phyloP scores from a whole-genome alignment of 2,329 filamentous ascomycete species.

The Zymoseptoria crescenta region DNA sequence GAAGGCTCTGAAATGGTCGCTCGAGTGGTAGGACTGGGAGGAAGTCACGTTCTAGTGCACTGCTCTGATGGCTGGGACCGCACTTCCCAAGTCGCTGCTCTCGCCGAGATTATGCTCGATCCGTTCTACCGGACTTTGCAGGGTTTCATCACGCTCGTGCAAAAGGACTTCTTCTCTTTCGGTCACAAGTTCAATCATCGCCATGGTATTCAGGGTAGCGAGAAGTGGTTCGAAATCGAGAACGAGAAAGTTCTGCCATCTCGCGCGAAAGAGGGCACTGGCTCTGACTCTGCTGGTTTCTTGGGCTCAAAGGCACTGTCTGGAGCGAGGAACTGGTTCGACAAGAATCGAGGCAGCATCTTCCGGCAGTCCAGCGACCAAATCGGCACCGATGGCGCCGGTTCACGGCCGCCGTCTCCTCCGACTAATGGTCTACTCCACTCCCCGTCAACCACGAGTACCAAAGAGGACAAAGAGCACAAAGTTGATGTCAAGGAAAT shows the following conservation, averaged over 20 bases:
- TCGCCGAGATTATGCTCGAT: slow-evolving; percentile 89
- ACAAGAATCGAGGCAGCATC: slow-evolving; percentile 48
- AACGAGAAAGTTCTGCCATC: slow-evolving; percentile 61
- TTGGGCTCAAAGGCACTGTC: slow-evolving; percentile 60
- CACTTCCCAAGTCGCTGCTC: slow-evolving; percentile 84
- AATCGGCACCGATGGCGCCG: slow-evolving; percentile 51
- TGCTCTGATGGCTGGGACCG: slow-evolving; percentile 99
- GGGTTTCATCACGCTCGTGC: slow-evolving; percentile 86
- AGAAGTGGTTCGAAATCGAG: slow-evolving; percentile 89
- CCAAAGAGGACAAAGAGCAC: slow-evolving; percentile 49
- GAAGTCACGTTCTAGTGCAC: slow-evolving; percentile 92
- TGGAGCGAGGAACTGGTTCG: slow-evolving; percentile 77
- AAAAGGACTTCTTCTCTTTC: slow-evolving; percentile 97
- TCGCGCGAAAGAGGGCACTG: slow-evolving; percentile 35
- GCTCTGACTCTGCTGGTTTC: slow-evolving; percentile 38
- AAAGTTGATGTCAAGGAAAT: slow-evolving; percentile 81
- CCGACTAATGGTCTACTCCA: slow-evolving; percentile 41
- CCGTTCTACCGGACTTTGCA: slow-evolving; percentile 91
- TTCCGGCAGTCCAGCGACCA: slow-evolving; percentile 46
- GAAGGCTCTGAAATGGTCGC: slow-evolving; percentile 80
- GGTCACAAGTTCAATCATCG: slow-evolving; percentile 95
- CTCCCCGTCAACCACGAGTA: slow-evolving; percentile 35
- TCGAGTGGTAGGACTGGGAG: slow-evolving; percentile 78
- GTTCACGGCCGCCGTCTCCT: slow-evolving; percentile 24
- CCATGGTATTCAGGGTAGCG: slow-evolving; percentile 78